phyloP scores from a whole-genome alignment of 495 filamentous ascomycete genomes.

The Pyrenula aspistea region DNA sequence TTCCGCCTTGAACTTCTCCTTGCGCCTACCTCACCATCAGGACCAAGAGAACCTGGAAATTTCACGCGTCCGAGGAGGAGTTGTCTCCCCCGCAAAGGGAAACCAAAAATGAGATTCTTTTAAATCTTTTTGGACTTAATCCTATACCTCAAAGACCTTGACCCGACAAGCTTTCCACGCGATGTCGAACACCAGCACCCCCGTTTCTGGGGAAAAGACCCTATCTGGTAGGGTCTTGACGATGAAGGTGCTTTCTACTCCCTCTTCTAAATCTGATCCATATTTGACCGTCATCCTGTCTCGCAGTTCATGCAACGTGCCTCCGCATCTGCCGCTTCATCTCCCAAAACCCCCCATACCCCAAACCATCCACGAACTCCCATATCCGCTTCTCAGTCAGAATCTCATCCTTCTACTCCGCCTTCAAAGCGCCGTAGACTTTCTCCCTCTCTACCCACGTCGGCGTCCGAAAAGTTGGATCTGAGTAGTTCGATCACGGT shows the following conservation, averaged over 20 bases:
- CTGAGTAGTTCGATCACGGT: constrained; percentile 33
- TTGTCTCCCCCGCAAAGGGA: too few relatives aligned
- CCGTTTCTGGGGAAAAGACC: constrained; percentile 36
- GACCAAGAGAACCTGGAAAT: too few relatives aligned
- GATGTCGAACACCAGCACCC: background rate
- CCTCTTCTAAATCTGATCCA: too few relatives aligned
- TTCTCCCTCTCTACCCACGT: background rate
- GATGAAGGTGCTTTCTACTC: constrained; percentile 56
- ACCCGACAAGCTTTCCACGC: too few relatives aligned
- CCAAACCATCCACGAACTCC: constrained; percentile 31
- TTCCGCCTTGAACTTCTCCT: too few relatives aligned
- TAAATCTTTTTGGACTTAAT: too few relatives aligned
- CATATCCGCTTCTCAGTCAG: constrained; percentile 21
- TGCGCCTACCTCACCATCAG: too few relatives aligned
- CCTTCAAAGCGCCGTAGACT: constrained; percentile 44
- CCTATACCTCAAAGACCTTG: too few relatives aligned
- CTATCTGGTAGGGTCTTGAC: constrained; percentile 87
- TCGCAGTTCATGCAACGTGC: constrained; percentile 88
- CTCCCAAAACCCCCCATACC: constrained; percentile 15
- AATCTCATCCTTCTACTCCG: constrained; percentile 21
- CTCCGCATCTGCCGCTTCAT: constrained; percentile 25
- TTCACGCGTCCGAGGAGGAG: too few relatives aligned
- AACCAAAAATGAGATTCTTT: too few relatives aligned
- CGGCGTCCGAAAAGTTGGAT: background rate
- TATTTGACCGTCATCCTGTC: too few relatives aligned